Percentiles rank a stretch among this genome's conserved stretches.
phyloP scores from a whole-genome alignment of 2,329 filamentous ascomycete species.

The Colletotrichum costaricense region DNA sequence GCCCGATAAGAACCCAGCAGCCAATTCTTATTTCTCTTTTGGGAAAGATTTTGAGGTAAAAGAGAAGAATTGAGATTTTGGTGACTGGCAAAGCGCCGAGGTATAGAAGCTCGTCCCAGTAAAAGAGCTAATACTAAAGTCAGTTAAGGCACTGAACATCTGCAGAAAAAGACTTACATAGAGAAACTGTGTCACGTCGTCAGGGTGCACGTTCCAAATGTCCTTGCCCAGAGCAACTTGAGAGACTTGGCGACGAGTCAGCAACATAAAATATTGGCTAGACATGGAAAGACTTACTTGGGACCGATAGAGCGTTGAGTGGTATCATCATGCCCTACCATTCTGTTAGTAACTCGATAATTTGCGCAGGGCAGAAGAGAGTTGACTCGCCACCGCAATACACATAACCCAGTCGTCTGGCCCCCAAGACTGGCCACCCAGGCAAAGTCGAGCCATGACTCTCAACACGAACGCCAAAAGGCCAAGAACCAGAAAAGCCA shows the following conservation, averaged over 20 bases:
- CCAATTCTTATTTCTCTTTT: conserved; percentile 42
- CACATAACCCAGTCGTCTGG: conserved; percentile 54
- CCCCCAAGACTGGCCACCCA: conserved; percentile 44
- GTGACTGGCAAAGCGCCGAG: conserved; percentile 43
- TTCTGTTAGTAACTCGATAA: conserved; percentile 20
- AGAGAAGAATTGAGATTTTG: conserved; percentile 46
- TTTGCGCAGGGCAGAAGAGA: neutral
- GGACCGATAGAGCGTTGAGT: conserved; percentile 19
- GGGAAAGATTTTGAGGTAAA: conserved; percentile 47
- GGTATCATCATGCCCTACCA: conserved; percentile 26
- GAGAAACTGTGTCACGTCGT: conserved; percentile 43
- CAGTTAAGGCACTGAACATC: accelerated
- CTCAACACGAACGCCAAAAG: conserved; percentile 44
- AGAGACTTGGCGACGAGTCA: conserved; percentile 43
- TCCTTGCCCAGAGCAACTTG: conserved; percentile 48
- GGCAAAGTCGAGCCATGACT: conserved; percentile 41
- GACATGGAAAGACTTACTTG: neutral
- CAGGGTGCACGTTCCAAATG: conserved; percentile 47
- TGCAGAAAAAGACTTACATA: conserved; percentile 37
- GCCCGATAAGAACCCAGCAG: conserved; percentile 39
- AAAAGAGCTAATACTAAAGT: conserved; percentile 40
- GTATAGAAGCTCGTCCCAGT: conserved; percentile 46
- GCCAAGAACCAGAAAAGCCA: conserved; percentile 43
- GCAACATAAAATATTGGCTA: neutral
- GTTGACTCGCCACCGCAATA: conserved; percentile 43